phyloP scores from a whole-genome alignment of 148 eudicot genomes.

The Nepenthes mirabilis region DNA sequence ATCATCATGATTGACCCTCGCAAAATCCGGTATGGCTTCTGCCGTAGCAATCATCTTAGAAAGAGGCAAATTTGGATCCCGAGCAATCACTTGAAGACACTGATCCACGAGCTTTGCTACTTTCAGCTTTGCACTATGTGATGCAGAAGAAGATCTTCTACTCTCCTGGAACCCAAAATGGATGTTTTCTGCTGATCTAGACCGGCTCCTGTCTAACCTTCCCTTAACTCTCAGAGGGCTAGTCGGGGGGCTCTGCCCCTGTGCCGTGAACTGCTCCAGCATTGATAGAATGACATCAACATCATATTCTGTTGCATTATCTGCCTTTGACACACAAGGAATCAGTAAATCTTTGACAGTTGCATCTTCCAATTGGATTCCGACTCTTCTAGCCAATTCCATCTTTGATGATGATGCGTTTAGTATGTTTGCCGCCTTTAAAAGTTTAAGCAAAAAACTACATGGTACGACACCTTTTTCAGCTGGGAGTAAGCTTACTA shows the following conservation, averaged over 20 bases:
- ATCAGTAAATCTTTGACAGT: slow-evolving; percentile 47
- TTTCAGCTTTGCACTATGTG: slow-evolving; percentile 56
- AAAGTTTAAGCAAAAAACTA: slow-evolving; percentile 52
- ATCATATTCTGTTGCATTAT: slow-evolving; percentile 31
- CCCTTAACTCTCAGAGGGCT: slow-evolving; percentile 52
- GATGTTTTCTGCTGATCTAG: slow-evolving; percentile 59
- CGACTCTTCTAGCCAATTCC: slow-evolving; percentile 62
- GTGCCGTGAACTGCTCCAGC: slow-evolving; percentile 56
- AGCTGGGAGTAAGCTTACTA: slow-evolving; percentile 58
- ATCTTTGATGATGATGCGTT: slow-evolving; percentile 37
- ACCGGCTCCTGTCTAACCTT: slow-evolving; percentile 40
- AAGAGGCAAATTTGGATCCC: slow-evolving; percentile 44
- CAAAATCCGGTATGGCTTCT: slow-evolving; percentile 53
- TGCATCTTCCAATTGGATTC: slow-evolving; percentile 70
- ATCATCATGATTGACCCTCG: slow-evolving; percentile 70
- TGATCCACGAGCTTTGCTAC: slow-evolving; percentile 73
- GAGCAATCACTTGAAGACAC: slow-evolving; percentile 55
- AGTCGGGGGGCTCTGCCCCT: slow-evolving; percentile 56
- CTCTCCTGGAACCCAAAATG: slow-evolving; percentile 58
- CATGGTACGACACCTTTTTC: slow-evolving; percentile 60
- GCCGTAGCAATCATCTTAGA: slow-evolving; percentile 57
- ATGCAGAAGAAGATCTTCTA: slow-evolving; percentile 70
- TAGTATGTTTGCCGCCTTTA: slow-evolving; percentile 50
- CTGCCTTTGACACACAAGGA: slow-evolving; percentile 15
- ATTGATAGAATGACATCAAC: slow-evolving; percentile 54